Evolutionary conservation across 352 stramenopile genomes (phyloP), one percentile per base, ranked within the genome.

Genomic region (Phytopythium montanum): DNA sequence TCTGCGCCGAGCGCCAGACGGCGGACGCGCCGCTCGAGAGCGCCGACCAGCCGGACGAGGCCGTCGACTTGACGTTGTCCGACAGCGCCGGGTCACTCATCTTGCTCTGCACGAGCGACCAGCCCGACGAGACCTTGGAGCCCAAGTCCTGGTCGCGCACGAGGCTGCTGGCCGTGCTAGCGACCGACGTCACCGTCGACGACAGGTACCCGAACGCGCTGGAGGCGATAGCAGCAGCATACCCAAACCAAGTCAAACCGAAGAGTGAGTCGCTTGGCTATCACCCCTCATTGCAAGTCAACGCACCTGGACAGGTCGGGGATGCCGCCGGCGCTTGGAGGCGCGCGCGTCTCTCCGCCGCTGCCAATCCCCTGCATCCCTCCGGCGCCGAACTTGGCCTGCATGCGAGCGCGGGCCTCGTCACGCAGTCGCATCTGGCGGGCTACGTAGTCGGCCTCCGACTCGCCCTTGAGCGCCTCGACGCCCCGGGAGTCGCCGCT

Each of bases 301-400:
- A 21, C 59, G 23, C 49, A 69, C 62, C 58, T 72, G 21, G 81
- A 81, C 34, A 93, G 59, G 33, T 93, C 84, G 46, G 66, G 58
- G 19, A 87, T 63, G 50, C 74, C 75, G 26, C 76, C 70, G 26
- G 65, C 62, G 45, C 51, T 56, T 10, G 62, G 46, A 3, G 76
- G 73, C 23, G 76, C 76, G 29, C 79, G 70, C 33, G 78, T 81
- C 59, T 90, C 78, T 25, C 80, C 85, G 44, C 79, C 60, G 55
- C 80, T 92, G 54, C 85, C 85, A 54, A 94, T 94, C 26, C 85
- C 85, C 64, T 91, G 79, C 72, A 94, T 82, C 23, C 85, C 85
- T 19, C 72, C 71, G n/a, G 52, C 61, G 25, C 85, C 85, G 45
- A 94, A 94, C 65, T 94, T 94, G 52, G 80, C 80, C 44, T 79